Percentiles rank a stretch among this genome's conserved stretches.
Evolutionary conservation across 768 basidiomycete genomes (phyloP).

Genomic region (Suillus cothurnatus): DNA sequence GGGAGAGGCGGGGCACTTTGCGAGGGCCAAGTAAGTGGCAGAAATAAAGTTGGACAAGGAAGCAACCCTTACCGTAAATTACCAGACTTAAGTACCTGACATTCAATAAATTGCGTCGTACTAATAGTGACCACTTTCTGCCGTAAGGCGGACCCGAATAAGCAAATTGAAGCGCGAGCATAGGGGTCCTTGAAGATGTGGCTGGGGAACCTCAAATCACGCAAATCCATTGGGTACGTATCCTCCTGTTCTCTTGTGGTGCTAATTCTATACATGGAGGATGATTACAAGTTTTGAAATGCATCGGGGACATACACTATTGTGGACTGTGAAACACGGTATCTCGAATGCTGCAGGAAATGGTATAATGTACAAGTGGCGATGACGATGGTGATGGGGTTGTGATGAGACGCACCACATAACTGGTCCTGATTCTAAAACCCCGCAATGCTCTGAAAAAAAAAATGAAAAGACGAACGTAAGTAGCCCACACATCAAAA

Average conservation of each 20-base stretch:
- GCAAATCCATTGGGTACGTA: neutral
- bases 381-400: neutral
- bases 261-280: conserved; percentile 1
- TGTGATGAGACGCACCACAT: neutral
- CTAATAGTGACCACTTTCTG: neutral
- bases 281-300: conserved; percentile 3
- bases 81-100: neutral
- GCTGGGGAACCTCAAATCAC: neutral
- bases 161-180: neutral
- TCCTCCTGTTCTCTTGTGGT: neutral
- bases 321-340: conserved; percentile 3
- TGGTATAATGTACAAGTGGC: conserved; percentile 5
- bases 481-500: neutral
- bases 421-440: neutral
- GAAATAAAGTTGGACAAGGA: neutral
- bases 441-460: conserved; percentile 6
- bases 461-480: neutral
- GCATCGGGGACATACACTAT: neutral
- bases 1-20: neutral
- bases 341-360: conserved; percentile 6
- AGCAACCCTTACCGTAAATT: neutral
- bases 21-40: neutral
- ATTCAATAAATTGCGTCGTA: neutral
- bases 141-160: neutral
- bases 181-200: neutral